Conservation (phyloP, 768 basidiomycete genomes). For the Antrodiella citrinella region DNA sequence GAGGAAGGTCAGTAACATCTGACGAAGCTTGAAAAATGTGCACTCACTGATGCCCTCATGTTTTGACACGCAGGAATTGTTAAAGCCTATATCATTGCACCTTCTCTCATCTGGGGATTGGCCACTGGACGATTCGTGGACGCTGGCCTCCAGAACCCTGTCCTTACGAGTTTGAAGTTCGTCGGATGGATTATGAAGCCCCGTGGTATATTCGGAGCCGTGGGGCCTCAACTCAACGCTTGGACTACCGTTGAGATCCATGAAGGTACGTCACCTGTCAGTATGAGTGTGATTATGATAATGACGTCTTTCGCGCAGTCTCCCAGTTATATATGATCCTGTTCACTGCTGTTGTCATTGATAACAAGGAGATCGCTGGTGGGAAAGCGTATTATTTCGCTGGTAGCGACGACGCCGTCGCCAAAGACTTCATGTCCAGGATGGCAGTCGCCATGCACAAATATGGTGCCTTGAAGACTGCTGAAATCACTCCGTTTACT, state of each 20-base stretch:
- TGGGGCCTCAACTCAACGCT: too few relatives aligned
- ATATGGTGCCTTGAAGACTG: constrained; percentile 17
- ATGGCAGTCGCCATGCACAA: constrained; percentile 25
- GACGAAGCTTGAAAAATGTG: too few relatives aligned
- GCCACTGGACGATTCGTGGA: constrained; percentile 40
- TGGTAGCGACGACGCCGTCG: constrained; percentile 21
- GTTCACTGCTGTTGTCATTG: constrained; percentile 25
- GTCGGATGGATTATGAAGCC: too few relatives aligned
- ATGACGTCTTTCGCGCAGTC: too few relatives aligned
- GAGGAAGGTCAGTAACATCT: too few relatives aligned
- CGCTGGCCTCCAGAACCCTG: constrained; percentile 42
- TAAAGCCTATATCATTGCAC: constrained; percentile 42
- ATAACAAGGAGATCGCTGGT: constrained; percentile 18
- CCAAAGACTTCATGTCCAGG: constrained; percentile 23
- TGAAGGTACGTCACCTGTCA: too few relatives aligned
- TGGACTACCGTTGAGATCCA: too few relatives aligned
- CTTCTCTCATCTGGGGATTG: constrained; percentile 51
- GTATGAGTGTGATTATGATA: too few relatives aligned
- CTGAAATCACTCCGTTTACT: constrained; percentile 34
- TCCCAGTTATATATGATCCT: constrained; percentile 30
- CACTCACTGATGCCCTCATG: too few relatives aligned
- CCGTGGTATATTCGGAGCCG: too few relatives aligned
- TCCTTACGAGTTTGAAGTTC: too few relatives aligned
- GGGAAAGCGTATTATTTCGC: constrained; percentile 26
- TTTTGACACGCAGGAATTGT: constrained; percentile 52